Evolutionary conservation across 2,329 filamentous ascomycete genomes (phyloP), one percentile per base, ranked within the genome.

Genomic region (Arthrobotrys iridis): DNA sequence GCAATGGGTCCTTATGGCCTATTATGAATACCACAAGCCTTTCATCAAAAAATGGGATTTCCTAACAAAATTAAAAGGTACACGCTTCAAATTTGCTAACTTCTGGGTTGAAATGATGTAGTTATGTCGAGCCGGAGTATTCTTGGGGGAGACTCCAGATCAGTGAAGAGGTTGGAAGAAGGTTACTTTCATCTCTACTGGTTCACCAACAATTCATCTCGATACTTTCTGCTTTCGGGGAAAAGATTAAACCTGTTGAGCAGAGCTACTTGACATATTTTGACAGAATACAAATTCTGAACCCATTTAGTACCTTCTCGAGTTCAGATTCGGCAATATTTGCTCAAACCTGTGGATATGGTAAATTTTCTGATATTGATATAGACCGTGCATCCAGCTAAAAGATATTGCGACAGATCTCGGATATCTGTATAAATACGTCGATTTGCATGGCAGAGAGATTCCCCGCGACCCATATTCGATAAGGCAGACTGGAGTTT

Each of bases 231-330:
- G 40, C 70, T 0, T 74, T 74, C 11, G 70, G 70, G 26, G 70
- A 74, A 10, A 74, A 63, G 18, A 63, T 22, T 20, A 58, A 37
- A 18, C 57, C 70, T 3, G 60, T 62, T 1, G 70, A 74, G 40
- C 62, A 74, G 28, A 67, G 60, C 18, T 74, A 74, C n/a, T 46
- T 74, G 13, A 67, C 70, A 2, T 74, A 74, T 26, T 74, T 74
- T 30, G 70, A 74, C 28, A 52, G 70, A 18, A 74, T 74, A 3
- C 62, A 67, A 63, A 62, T 67, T 3, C 30, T 74, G n/a, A 63
- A 74, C 37, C 70, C 70, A 1, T 74, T 74, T 41, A 46, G 70
- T 20, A 67, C 68, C 0, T 55, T 73, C 13, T 46, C 41, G 15
- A 57, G 41, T n/a, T 22, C 35, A 0, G 62, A 67, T 22, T 74